Evolutionary conservation across 345 rosid genomes (phyloP).

Genomic region (Garcia nutans): DNA sequence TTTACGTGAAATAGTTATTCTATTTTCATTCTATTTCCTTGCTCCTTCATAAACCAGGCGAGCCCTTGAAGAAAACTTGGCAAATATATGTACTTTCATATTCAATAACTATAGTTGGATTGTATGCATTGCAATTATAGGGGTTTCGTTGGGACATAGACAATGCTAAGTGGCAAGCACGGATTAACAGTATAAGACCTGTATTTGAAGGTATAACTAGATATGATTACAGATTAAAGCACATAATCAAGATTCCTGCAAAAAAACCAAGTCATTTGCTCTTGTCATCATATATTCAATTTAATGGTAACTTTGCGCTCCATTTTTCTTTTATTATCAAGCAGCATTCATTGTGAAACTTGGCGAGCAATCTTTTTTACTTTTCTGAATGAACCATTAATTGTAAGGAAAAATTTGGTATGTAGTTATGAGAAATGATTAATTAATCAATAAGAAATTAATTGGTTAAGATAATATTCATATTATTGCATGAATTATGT

Average conservation of each 20-base stretch:
- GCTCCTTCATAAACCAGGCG: too few species aligned
- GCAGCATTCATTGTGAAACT: conserved; percentile 1
- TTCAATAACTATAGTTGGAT: conserved; percentile 7
- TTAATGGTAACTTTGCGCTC: background rate
- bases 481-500: background rate
- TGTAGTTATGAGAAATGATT: too few species aligned
- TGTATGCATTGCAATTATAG: conserved; percentile 35
- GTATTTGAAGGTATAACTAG: conserved; percentile 69
- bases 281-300: background rate
- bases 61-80: background rate
- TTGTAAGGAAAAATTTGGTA: too few species aligned
- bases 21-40: too few species aligned
- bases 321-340: background rate
- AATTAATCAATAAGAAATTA: background rate
- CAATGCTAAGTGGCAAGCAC: conserved; percentile 72
- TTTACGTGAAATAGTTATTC: too few species aligned
- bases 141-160: conserved; percentile 90
- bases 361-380: too few species aligned
- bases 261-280: background rate
- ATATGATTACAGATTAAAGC: background rate
- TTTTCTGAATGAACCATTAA: too few species aligned
- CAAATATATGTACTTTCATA: background rate
- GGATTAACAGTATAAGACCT: conserved; percentile 74
- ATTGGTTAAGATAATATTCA: background rate
- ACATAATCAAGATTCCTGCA: background rate